phyloP scores from a whole-genome alignment of 768 basidiomycete species.

The Flagelloscypha sp. region DNA sequence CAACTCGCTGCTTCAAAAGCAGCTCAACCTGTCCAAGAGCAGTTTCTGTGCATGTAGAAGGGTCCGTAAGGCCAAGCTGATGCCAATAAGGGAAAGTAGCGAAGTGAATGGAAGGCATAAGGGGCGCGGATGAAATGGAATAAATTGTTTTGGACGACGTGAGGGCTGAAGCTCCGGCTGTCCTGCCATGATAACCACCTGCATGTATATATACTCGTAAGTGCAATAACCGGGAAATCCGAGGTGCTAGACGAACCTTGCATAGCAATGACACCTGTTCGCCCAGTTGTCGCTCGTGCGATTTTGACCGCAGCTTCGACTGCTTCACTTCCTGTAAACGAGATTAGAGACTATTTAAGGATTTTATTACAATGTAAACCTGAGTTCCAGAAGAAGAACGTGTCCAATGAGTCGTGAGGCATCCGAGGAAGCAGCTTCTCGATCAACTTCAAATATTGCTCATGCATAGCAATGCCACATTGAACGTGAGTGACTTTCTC shows the following conservation, averaged over 20 bases:
- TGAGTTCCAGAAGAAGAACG: constrained; percentile 97
- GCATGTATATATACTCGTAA: not conserved
- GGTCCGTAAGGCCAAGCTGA: constrained; percentile 57
- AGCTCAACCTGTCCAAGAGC: constrained; percentile 80
- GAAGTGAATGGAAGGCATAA: constrained; percentile 84
- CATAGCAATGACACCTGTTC: constrained; percentile 86
- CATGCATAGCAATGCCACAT: constrained; percentile 86
- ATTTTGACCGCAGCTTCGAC: constrained; percentile 87
- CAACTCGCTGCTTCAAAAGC: constrained; percentile 69
- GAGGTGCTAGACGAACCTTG: constrained; percentile 45
- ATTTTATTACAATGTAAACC: too few relatives aligned
- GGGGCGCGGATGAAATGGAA: constrained; percentile 64
- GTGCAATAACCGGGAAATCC: not conserved
- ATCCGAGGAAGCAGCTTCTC: constrained; percentile 79
- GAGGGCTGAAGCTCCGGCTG: constrained; percentile 86
- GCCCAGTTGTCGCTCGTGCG: constrained; percentile 66
- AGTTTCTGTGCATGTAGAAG: constrained; percentile 47
- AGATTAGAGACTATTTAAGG: too few relatives aligned
- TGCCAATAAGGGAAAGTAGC: constrained; percentile 94
- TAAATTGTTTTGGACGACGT: constrained; percentile 95
- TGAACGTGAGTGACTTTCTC: constrained; percentile 69
- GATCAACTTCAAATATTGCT: constrained; percentile 81
- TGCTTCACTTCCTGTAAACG: too few relatives aligned
- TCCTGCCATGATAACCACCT: constrained; percentile 88
- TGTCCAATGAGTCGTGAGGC: constrained; percentile 86